phyloP scores from a whole-genome alignment of 306 rosid genomes.

The Arachis hypogaea region DNA sequence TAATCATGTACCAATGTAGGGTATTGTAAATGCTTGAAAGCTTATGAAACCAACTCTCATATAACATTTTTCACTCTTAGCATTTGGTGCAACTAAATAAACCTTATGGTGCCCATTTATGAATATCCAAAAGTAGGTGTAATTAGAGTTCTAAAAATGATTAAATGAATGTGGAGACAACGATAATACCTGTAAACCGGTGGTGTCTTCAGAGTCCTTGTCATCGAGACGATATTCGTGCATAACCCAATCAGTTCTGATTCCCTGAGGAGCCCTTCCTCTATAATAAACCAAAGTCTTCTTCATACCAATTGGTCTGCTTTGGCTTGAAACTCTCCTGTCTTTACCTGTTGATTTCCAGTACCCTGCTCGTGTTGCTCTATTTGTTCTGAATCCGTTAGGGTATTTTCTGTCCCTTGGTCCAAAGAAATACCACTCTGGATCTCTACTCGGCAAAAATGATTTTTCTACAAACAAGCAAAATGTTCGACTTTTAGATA shows the following conservation, averaged over 20 bases:
- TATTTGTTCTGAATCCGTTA: slow-evolving; percentile 89
- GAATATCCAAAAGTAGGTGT: no score
- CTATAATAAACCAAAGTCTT: slow-evolving; percentile 90
- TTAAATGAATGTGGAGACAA: no score
- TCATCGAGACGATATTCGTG: slow-evolving; percentile 96
- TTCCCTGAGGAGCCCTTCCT: slow-evolving; percentile 99
- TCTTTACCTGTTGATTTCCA: slow-evolving; percentile 99
- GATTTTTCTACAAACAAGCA: slow-evolving; percentile 66
- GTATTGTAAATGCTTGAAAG: neutral
- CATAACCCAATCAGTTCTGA: slow-evolving; percentile 97
- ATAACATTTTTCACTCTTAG: no score
- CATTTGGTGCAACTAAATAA: no score
- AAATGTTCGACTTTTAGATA: neutral
- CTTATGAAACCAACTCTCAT: neutral
- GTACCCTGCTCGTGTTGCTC: slow-evolving; percentile 97
- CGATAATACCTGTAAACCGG: slow-evolving; percentile 68
- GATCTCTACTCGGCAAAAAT: slow-evolving; percentile 93
- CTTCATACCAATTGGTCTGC: slow-evolving; percentile 94
- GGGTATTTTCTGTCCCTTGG: slow-evolving; percentile 95
- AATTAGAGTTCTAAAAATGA: no score
- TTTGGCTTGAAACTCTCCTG: slow-evolving; percentile 71
- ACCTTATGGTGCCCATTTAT: no score
- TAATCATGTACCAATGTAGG: neutral
- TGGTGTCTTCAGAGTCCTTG: slow-evolving; percentile 69
- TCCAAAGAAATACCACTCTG: slow-evolving; percentile 99